Evolutionary conservation across 1,284 basidiomycete genomes (phyloP).

Genomic region (Peniophora sp.): DNA sequence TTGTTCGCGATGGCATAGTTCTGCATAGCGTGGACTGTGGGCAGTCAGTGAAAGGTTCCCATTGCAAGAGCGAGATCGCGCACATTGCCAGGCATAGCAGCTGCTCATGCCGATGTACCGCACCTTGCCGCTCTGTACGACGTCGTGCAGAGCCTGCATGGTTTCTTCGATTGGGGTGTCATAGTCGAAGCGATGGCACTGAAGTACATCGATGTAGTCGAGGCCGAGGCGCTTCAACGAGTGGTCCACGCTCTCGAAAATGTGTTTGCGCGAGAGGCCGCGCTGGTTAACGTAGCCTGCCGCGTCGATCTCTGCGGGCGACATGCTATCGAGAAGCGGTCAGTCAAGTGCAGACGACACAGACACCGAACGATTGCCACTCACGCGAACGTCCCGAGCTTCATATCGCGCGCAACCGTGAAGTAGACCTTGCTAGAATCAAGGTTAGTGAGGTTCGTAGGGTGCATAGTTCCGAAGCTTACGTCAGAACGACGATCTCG

Average conservation of each 20-base stretch:
- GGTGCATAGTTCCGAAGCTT: background rate
- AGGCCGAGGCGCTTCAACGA: conserved; percentile 24
- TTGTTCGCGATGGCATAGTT: background rate
- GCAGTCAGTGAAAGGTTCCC: background rate
- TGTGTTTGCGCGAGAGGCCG: conserved; percentile 25
- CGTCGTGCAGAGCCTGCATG: conserved; percentile 1
- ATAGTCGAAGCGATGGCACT: conserved; percentile 14
- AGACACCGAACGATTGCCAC: too few relatives aligned
- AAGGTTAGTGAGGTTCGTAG: too few relatives aligned
- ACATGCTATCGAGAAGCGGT: too few relatives aligned
- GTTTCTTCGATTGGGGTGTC: conserved; percentile 2
- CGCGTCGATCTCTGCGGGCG: background rate
- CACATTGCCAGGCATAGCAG: conserved; percentile 1
- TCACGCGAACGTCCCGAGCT: too few relatives aligned
- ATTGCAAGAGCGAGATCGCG: background rate
- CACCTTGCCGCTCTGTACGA: background rate
- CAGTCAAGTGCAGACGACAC: too few relatives aligned
- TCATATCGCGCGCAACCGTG: too few relatives aligned
- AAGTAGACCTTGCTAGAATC: too few relatives aligned
- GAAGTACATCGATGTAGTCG: conserved; percentile 29
- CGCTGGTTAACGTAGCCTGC: conserved; percentile 25
- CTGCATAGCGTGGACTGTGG: background rate
- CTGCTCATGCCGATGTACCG: conserved; percentile 1
- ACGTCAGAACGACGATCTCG: conserved; percentile 69
- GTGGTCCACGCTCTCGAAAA: conserved; percentile 28